Conservation (phyloP, 2,329 filamentous ascomycete species). For the Colletotrichum lentis region DNA sequence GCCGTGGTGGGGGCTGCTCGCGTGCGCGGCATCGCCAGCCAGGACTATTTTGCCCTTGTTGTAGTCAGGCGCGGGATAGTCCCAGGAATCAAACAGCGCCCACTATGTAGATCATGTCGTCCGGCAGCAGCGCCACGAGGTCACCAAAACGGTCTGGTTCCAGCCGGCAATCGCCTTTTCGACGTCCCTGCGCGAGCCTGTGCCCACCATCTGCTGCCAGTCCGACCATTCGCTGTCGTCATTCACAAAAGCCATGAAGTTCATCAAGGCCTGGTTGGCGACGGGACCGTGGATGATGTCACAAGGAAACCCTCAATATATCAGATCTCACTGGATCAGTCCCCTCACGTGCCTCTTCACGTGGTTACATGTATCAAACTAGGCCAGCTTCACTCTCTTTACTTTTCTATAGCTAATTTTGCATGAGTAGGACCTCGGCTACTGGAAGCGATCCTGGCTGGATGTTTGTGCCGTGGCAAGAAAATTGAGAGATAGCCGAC, state of each 20-base stretch:
- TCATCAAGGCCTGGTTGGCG: not conserved
- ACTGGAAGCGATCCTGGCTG: no score
- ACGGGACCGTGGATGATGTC: not conserved
- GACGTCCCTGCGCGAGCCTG: slow-evolving; percentile 17
- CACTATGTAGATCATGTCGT: slow-evolving; percentile 36
- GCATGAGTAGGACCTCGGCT: no score
- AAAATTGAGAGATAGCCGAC: no score
- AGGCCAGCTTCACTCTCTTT: no score
- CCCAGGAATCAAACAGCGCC: slow-evolving; percentile 34
- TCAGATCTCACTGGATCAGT: no score
- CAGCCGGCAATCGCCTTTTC: slow-evolving; percentile 20
- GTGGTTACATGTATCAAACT: no score
- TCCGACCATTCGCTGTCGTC: not conserved
- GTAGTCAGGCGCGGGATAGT: slow-evolving; percentile 14
- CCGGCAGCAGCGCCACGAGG: slow-evolving; percentile 11
- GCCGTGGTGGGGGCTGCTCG: slow-evolving; percentile 54
- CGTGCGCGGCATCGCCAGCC: slow-evolving; percentile 59
- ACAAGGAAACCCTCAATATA: no score
- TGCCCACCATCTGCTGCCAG: slow-evolving; percentile 7
- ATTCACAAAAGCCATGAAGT: not conserved
- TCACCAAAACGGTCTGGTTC: not conserved
- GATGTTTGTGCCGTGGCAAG: no score
- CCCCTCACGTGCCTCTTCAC: no score
- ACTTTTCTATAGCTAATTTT: no score
- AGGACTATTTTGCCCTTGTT: slow-evolving; percentile 49